Conservation (phyloP, 2,329 filamentous ascomycete genomes). For the Claviceps sp. region DNA sequence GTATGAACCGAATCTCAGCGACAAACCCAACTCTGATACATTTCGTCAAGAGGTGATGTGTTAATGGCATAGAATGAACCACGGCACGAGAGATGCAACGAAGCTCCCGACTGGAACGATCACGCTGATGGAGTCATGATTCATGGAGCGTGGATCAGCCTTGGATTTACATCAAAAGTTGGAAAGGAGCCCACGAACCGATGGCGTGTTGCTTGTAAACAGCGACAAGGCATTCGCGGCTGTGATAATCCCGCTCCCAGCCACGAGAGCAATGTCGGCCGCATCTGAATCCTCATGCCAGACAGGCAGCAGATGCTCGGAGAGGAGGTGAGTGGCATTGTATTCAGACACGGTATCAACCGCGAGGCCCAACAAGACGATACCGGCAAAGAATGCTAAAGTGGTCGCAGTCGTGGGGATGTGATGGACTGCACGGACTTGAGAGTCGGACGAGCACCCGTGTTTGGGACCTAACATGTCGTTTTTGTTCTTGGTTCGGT, state of each 20-base stretch:
- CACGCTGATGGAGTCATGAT: conserved; percentile 12
- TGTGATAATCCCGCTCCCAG: conserved; percentile 35
- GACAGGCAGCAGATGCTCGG: conserved; percentile 35
- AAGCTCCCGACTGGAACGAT: conserved; percentile 18
- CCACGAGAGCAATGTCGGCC: conserved; percentile 41
- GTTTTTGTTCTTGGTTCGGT: not conserved
- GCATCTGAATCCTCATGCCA: conserved; percentile 45
- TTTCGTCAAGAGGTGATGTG: conserved; percentile 36
- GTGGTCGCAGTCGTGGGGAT: conserved; percentile 33
- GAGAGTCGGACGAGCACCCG: conserved; percentile 33
- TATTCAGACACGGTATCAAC: conserved; percentile 42
- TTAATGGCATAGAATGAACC: conserved; percentile 43
- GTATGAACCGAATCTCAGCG: conserved; percentile 29
- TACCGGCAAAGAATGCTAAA: conserved; percentile 35
- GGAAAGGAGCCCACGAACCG: conserved; percentile 22
- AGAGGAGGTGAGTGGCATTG: conserved; percentile 35
- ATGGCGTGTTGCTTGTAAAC: conserved; percentile 31
- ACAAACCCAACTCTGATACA: conserved; percentile 49
- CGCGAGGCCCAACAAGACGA: conserved; percentile 40
- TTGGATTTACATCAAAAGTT: conserved; percentile 8
- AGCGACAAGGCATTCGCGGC: conserved; percentile 35
- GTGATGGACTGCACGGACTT: conserved; percentile 31
- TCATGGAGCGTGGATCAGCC: conserved; percentile 5
- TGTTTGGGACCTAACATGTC: conserved; percentile 22
- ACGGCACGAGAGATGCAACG: conserved; percentile 35